Evolutionary conservation across 1,284 basidiomycete species (phyloP).

Genomic region (Pholiota adiposa): DNA sequence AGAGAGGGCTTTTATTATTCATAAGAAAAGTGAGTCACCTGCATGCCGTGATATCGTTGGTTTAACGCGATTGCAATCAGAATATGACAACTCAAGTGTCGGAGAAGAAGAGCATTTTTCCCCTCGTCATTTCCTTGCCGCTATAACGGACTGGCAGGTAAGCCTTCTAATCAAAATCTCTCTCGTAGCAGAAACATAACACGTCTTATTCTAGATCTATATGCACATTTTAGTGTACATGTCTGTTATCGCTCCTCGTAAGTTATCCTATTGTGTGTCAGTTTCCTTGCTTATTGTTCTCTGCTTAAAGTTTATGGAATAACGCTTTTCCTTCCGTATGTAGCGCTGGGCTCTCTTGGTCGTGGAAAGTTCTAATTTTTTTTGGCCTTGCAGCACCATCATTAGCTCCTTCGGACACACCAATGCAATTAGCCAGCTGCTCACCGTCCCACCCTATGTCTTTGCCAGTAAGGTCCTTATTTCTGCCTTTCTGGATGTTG

Average conservation of each 20-base stretch:
- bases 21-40: constrained; percentile 56
- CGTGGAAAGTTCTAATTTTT: neutral
- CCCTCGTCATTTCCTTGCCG: constrained; percentile 54
- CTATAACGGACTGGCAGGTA: constrained; percentile 69
- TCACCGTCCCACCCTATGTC: constrained; percentile 73
- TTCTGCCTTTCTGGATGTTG: too few relatives aligned
- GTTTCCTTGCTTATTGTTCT: neutral
- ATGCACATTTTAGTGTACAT: constrained; percentile 64
- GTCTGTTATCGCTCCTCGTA: constrained; percentile 61
- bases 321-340: constrained; percentile 66
- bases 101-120: constrained; percentile 68
- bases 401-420: constrained; percentile 65
- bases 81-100: constrained; percentile 67
- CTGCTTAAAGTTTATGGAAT: constrained; percentile 63
- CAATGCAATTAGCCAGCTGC: constrained; percentile 61
- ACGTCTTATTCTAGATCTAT: constrained; percentile 44
- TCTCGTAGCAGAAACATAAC: neutral
- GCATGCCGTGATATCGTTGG: neutral
- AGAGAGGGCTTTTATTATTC: constrained; percentile 62
- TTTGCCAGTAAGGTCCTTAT: constrained; percentile 39
- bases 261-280: constrained; percentile 28
- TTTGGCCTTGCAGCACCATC: constrained; percentile 51
- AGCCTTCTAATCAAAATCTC: neutral
- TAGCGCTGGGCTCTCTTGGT: neutral
- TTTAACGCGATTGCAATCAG: constrained; percentile 30